Base-by-base conservation (phyloP, 1,139 yeast species). In the Pichia sp. region DNA sequence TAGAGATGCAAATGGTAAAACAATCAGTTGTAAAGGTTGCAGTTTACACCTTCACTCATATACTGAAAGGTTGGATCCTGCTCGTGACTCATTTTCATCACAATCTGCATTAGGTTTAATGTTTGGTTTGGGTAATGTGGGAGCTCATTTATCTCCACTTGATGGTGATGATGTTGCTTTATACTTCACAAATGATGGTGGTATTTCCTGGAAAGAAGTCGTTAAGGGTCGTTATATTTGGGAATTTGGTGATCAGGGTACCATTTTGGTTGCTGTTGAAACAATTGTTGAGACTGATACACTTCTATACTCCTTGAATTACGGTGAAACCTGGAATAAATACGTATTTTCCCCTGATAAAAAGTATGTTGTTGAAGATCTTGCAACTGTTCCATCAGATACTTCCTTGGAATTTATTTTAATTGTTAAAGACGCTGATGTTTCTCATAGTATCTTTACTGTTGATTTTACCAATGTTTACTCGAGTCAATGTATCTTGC, bases 181-280 rank as follows among this genome's bases (percentile, higher is more conserved):
- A 7, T 92, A 78, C 55, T 65, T 92, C 51, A 81, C 95, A 11
- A 68, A 72, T 5, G 97, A 94, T 65, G 98, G 95, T 3, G 99
- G 99, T 40, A 65, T 80, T 4, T 74, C 90, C 2, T 92, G 98
- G 98, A 77, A 64, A 46, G 95, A 87, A 62, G 67, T 88, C 29
- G 72, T 66, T 44, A 76, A 82, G 51, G 95, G 95, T 1, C 74
- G 77, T 0, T 75, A 75, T 57, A 84, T 84, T 77, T 94, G 97
- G 97, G 97, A 90, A 62, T 92, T 72, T 63, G 98, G 97, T 49
- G 98, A 94, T 61, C 83, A 88, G 54, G 98, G 99, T 6, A 80
- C 95, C 1, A 74, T 94, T 38, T 66, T 92, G 48, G 87, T 85
- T 1, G 64, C 90, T 42, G 92, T 84, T 4, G 71, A 77, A 43